These are phyloP conservation scores for Stagonosporopsis cucurbitacearum DNA, from an alignment of 2,329 filamentous ascomycete species.

Conservation along the genomic window DNA sequence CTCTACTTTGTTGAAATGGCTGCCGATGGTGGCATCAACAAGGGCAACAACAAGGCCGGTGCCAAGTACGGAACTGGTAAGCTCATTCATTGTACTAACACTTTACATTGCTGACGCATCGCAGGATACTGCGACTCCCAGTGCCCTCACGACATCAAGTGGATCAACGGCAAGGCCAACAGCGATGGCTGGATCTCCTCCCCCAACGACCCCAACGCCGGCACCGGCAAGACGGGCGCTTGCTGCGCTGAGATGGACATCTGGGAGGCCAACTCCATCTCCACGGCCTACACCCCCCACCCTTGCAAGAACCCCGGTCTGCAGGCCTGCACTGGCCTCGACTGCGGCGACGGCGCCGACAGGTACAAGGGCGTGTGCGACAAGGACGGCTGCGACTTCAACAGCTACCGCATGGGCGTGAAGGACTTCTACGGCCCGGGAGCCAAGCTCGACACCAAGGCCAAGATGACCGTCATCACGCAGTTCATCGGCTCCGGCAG, in stretches of 20 bases:
- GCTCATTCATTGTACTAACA: constrained; percentile 21
- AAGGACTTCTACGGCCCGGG: constrained; percentile 67
- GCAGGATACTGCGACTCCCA: constrained; percentile 49
- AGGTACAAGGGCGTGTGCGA: constrained; percentile 71
- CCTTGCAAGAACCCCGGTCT: constrained; percentile 62
- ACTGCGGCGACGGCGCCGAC: constrained; percentile 51
- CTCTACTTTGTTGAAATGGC: constrained; percentile 65
- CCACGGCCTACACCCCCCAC: constrained; percentile 70
- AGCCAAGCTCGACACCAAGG: constrained; percentile 53
- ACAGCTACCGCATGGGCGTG: constrained; percentile 68
- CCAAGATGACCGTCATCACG: constrained; percentile 58
- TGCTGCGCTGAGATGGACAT: constrained; percentile 75
- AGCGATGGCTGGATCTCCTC: constrained; percentile 61
- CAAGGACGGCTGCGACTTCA: constrained; percentile 71
- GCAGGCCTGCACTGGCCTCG: constrained; percentile 59
- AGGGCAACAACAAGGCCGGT: constrained; percentile 59
- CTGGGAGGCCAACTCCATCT: constrained; percentile 73
- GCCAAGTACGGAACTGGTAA: constrained; percentile 67
- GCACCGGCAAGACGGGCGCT: constrained; percentile 61
- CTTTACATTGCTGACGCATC: background rate
- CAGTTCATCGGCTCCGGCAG: constrained; percentile 57
- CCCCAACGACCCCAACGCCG: constrained; percentile 61
- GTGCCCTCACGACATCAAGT: constrained; percentile 60
- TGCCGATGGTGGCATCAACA: constrained; percentile 52
- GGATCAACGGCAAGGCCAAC: constrained; percentile 61